Evolutionary conservation across 1,284 basidiomycete species (phyloP), one percentile per base, ranked within the genome.

Genomic region (Volvariella surrecta): DNA sequence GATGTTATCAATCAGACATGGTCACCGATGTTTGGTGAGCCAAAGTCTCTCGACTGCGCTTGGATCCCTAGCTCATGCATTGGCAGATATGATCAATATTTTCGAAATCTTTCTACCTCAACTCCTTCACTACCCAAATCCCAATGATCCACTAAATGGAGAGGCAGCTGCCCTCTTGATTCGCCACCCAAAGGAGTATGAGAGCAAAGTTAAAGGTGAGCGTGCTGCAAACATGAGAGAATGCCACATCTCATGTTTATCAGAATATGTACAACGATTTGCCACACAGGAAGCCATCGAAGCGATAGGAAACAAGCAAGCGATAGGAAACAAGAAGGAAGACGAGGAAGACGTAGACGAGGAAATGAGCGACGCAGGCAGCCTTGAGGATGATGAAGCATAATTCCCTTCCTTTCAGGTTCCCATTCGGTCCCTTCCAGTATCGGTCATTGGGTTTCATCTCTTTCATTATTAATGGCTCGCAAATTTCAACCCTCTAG

Each of bases 1-100:
- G 93, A 96, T 66, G 93, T 96, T 24, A 96, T 96, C 62, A 96
- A 96, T 61, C 92, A 95, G 67, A 96, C 93, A n/a, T 97, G 93
- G 94, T 96, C 93, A 24, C 94, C 93, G 1, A 97, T 97, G 94
- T 97, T 95, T 61, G 91, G 91, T 92, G 61, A 61, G 43, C 31
- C 31, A 10, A n/a, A 44, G 16, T 39, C 22, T 11, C 24, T 18
- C 15, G 10, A 40, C 11, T 24, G 18, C 13, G 11, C 2, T 32
- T 16, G 13, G 24, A 10, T 19, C 20, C 18, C 19, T 22, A 28
- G 21, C 32, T 45, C 32, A 30, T 21, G 16, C 8, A 39, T 20
- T 32, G 11, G 22, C 37, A 94, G 95, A 98, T 67, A 93, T 98
- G 84, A 91, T 98, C 71, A 99, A 99, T 63, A 98, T 99, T 55